A percentile compares a stretch with the other conserved stretches of the same genome.
phyloP scores from a whole-genome alignment of 495 filamentous ascomycete species.

The Podospora anserina region DNA sequence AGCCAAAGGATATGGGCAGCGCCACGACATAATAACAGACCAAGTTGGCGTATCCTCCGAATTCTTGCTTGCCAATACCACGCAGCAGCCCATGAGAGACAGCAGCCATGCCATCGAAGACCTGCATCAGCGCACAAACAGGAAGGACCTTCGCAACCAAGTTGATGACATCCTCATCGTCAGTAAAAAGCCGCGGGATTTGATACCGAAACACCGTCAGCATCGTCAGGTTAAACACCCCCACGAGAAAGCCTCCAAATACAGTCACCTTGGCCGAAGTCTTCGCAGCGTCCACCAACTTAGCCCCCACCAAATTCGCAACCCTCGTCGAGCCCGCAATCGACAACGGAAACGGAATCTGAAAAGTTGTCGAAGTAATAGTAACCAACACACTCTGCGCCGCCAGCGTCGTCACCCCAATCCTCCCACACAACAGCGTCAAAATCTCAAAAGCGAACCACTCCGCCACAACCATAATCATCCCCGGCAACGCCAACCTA shows the following conservation, averaged over 20 bases:
- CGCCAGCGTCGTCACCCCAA: constrained; percentile 65
- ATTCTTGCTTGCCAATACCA: constrained; percentile 78
- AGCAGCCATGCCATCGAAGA: constrained; percentile 75
- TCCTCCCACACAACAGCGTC: constrained; percentile 66
- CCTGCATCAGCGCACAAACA: constrained; percentile 79
- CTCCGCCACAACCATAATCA: constrained; percentile 91
- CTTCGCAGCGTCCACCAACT: constrained; percentile 66
- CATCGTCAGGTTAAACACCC: constrained; percentile 69
- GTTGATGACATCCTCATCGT: constrained; percentile 71
- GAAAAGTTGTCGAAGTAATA: constrained; percentile 54
- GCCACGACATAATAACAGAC: constrained; percentile 82
- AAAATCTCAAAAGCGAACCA: constrained; percentile 81
- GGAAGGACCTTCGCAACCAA: constrained; percentile 72
- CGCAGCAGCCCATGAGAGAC: constrained; percentile 80
- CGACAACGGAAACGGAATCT: constrained; percentile 60
- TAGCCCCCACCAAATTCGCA: constrained; percentile 66
- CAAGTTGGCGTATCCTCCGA: constrained; percentile 84
- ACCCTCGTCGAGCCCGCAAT: constrained; percentile 62
- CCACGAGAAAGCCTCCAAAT: constrained; percentile 61
- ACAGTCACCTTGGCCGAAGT: constrained; percentile 67
- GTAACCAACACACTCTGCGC: constrained; percentile 60
- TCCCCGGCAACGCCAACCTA: constrained; percentile 78
- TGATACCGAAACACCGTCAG: constrained; percentile 60
- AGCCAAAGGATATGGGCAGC: constrained; percentile 76
- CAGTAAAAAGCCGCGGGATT: constrained; percentile 76